Base-by-base conservation (phyloP, 176 grass and related monocot species). In the Puya raimondii region DNA sequence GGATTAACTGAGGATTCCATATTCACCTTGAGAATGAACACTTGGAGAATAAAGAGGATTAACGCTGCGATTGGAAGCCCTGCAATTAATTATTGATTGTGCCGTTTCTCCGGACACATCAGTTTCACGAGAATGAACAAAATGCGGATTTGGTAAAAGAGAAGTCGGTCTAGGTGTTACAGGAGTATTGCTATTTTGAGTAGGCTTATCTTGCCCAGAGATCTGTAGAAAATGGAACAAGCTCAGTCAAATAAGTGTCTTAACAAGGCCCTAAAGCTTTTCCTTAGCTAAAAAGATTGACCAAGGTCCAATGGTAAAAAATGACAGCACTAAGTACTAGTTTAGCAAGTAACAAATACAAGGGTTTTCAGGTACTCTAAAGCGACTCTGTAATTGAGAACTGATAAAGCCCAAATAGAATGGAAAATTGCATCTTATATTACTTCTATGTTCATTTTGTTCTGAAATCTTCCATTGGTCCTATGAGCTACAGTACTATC, bases 181-280 rank as follows among this genome's bases (percentile, higher is more conserved):
- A 70, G 70, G 81, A 74, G 49, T 80, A 65, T 69, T 87, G 12
- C 49, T 72, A 79, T 79, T 87, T 76, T 82, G 80, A 51, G 82
- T 77, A 3, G 76, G 64, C 64, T 85, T 97, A 77, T 97, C 93
- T 82, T 97, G 89, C 70, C 93, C 89, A 66, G 89, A 97, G 22
- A 97, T 92, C 93, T 96, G 81, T 74, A 65, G 29, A 80, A 88
- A 65, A 27, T 67, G 27, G 9, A 25, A 72, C 48, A 58, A 71
- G 78, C 48, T 85, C 51, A 74, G 58, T 18, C 48, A 70, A 71
- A 56, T 11, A 47, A 68, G 22, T 64, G 56, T 52, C 10, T 29
- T 53, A 25, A 68, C 74, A 76, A 52, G 74, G 64, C 11, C 33
- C 33, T 42, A 14, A 52, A 53, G 22, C 63, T 1, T 76, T 48